These are phyloP conservation scores for Saccharomycopsis javanensis DNA, from an alignment of 805 yeast species.

Conservation along the genomic window DNA sequence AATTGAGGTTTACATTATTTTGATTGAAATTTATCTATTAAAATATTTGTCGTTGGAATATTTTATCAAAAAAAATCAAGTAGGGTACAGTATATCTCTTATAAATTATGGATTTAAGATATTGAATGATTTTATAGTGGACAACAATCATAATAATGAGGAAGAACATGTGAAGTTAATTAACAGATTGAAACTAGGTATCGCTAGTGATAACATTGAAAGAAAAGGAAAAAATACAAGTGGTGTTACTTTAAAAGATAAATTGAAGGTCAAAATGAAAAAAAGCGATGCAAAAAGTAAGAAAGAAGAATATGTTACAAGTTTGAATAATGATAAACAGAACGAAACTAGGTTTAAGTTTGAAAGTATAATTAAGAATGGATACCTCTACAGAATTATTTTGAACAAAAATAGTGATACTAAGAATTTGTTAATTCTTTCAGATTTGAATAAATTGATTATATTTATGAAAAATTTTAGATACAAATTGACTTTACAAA, in stretches of 20 bases:
- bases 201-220: background rate
- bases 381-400: background rate
- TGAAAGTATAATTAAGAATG: conserved; percentile 3
- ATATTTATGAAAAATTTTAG: conserved; percentile 12
- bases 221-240: background rate
- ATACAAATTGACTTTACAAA: conserved; percentile 13
- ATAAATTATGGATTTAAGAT: conserved; percentile 12
- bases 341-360: background rate
- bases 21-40: conserved; percentile 10
- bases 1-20: conserved; percentile 2
- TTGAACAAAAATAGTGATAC: background rate
- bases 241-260: conserved; percentile 3
- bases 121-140: conserved; percentile 1
- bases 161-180: background rate
- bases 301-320: background rate
- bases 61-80: conserved; percentile 10
- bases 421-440: conserved; percentile 4
- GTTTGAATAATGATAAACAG: background rate
- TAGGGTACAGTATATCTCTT: conserved; percentile 12
- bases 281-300: background rate
- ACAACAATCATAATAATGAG: background rate
- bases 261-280: conserved; percentile 1
- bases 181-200: background rate
- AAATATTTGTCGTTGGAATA: conserved; percentile 12
- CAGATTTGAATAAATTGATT: conserved; percentile 12